Evolutionary conservation across 495 filamentous ascomycete species (phyloP), one percentile per base, ranked within the genome.

Genomic region (Astrothelium macrocarpum): DNA sequence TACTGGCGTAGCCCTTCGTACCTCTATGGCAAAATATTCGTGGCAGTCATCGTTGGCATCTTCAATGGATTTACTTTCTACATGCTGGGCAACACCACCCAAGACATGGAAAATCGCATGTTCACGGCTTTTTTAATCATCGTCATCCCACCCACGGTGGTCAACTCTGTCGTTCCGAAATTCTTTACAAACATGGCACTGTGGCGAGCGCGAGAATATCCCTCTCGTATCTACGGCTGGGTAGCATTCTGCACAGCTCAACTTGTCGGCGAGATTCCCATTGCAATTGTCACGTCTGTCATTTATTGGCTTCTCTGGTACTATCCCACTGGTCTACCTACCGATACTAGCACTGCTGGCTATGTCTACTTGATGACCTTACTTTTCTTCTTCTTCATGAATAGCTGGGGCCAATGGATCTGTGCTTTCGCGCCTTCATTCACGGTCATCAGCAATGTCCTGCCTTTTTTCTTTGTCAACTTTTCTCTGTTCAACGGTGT

Each of bases 361-460:
- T 95, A 95, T 71, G 85, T 89, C 53, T 96, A 88, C 79, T 75
- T 95, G 23, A 90, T 95, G 85, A 84, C 83, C 1, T 76, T 95
- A 68, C 80, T 94, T 0, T 92, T 93, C 77, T 90, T 86, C 80
- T 75, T 93, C 32, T 93, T 93, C 80, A 80, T 84, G 66, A 80
- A 82, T 5, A 85, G 81, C 64, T 91, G 88, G 87, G 89, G 90
- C 28, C 90, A 94, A 70, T 91, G 87, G 86, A 90, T 92, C 66
- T 87, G 85, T 69, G 87, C 90, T 3, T 89, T 90, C 75, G 87
- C 90, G 0, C 89, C 89, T 0, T 84, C 78, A 7, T 90, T 91
- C 77, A 89, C 87, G 2, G 87, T 93, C 69, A 90, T 91, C 69
- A 83, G 84, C 53, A 91, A 93, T 75, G 77, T 85, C 4, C 79